Base-by-base conservation (phyloP, 352 stramenopile genomes). In the Globisporangium apiculatum region DNA sequence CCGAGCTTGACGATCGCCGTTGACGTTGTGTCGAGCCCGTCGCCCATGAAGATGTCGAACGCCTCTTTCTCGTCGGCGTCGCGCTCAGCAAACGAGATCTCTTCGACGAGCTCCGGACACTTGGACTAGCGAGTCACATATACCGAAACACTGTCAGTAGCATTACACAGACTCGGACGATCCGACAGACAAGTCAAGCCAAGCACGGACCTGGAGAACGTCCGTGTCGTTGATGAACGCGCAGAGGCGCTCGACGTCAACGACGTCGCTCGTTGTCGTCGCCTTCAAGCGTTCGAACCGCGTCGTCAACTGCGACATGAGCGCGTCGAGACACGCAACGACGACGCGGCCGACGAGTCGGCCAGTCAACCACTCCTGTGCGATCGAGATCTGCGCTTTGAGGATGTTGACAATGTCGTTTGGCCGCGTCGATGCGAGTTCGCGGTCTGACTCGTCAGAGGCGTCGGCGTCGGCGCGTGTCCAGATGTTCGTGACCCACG, bases 351-450 rank as follows among this genome's bases (percentile, higher is more conserved):
- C 80, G 3, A 94, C 65, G 0, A 90, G 57, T 6, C 67, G 68
- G 0, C 84, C 84, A 24, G 76, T 87, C 5, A 94, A 55, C 81
- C 81, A 94, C 46, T 92, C 84, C 51, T 92, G 82, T 0, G 73
- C 84, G 38, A 94, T 92, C 5, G 80, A 88, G 51, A 94, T 91
- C 48, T 94, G 84, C 0, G 82, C 88, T 53, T 89, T 91, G 14
- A 94, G 64, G 57, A 94, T 94, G 58, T 94, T 92, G 47, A 94
- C 65, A 48, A 94, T 94, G 41, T 94, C 84, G 53, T 92, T 94
- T 10, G 84, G 82, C 6, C 84, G 76, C 10, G 82, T 91, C 1
- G 83, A 91, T 47, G 88, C 75, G 4, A 91, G 64, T 56, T 83
- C 84, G 45, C 82, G 79, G 48, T 83, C 64, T 0, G 77, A 65